Conservation (phyloP, 345 rosid species). For the Fremontodendron californicum region DNA sequence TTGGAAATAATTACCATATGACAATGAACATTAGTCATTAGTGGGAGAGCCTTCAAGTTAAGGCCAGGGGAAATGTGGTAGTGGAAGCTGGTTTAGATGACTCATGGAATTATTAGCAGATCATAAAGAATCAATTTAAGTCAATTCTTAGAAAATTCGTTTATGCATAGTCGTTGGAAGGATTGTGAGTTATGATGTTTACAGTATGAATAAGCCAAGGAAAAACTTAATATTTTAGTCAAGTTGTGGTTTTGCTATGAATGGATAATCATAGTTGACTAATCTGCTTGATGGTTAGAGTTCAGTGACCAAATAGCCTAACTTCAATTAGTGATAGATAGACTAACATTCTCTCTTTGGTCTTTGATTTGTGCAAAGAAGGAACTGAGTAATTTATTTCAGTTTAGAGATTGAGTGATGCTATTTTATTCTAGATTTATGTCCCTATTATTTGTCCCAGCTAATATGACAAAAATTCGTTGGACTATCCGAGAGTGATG, state of each 20-base stretch:
- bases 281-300: neutral
- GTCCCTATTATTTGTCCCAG: neutral
- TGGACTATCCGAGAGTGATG: too few species aligned
- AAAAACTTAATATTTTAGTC: neutral
- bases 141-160: neutral
- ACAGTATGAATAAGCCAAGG: neutral
- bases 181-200: neutral
- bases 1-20: neutral
- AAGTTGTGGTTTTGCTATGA: neutral
- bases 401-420: too few species aligned
- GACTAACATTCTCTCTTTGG: neutral
- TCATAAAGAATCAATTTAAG: neutral
- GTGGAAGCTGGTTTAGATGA: neutral
- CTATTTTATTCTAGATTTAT: neutral
- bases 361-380: neutral
- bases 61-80: neutral
- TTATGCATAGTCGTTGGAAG: neutral
- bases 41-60: neutral
- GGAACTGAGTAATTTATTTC: neutral
- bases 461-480: too few species aligned
- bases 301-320: neutral
- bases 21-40: neutral
- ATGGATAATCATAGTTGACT: neutral
- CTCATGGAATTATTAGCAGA: neutral
- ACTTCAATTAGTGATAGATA: neutral